Percentiles rank a stretch among this genome's conserved stretches.
Conservation (phyloP, 768 basidiomycete genomes). For the Nidularia pulvinata region DNA sequence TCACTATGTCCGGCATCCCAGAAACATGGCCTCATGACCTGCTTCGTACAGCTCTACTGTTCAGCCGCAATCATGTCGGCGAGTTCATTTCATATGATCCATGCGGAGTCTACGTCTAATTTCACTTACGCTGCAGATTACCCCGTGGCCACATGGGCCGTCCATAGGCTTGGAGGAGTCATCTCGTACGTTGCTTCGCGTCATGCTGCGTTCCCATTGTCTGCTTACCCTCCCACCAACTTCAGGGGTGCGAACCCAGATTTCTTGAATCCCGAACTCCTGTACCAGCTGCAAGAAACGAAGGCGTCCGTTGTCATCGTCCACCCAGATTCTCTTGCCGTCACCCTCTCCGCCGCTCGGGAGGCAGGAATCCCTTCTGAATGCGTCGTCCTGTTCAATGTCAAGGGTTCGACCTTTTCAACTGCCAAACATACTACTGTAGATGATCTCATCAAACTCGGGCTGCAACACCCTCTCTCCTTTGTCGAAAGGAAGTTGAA, state of each 20-base stretch:
- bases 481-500: slow-evolving; percentile 52
- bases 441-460: slow-evolving; percentile 45
- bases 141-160: slow-evolving; percentile 54
- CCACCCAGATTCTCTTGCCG: slow-evolving; percentile 41
- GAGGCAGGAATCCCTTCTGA: slow-evolving; percentile 32
- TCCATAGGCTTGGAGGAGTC: slow-evolving; percentile 54
- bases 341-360: slow-evolving; percentile 39
- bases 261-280: slow-evolving; percentile 51
- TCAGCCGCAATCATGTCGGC: slow-evolving; percentile 71
- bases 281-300: slow-evolving; percentile 51
- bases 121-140: slow-evolving; percentile 35
- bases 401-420: slow-evolving; percentile 1
- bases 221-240: background rate
- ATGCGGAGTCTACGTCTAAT: background rate
- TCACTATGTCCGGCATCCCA: background rate
- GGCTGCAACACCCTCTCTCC: slow-evolving; percentile 29
- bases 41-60: slow-evolving; percentile 48
- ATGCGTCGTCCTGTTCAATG: slow-evolving; percentile 43
- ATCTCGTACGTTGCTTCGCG: slow-evolving; percentile 39
- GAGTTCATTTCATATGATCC: slow-evolving; percentile 7
- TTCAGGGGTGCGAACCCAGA: slow-evolving; percentile 62
- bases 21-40: background rate
- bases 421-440: slow-evolving; percentile 28
- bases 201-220: background rate
- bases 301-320: slow-evolving; percentile 46